Evolutionary conservation across 345 rosid species (phyloP).

Genomic region (Dipteronia sinensis): DNA sequence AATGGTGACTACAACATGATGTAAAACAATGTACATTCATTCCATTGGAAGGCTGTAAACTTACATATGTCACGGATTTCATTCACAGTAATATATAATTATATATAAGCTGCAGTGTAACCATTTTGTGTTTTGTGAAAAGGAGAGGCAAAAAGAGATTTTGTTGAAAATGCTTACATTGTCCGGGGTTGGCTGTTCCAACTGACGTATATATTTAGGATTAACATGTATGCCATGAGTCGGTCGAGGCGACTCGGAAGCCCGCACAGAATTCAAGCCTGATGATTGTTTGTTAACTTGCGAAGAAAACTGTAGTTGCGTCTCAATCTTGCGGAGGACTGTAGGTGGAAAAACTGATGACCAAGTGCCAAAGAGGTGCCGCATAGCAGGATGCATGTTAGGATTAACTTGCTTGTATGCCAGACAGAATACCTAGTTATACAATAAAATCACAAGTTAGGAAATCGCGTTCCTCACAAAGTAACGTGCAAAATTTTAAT

Average conservation of each 20-base stretch:
- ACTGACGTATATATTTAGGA: constrained; percentile 86
- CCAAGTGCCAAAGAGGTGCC: constrained; percentile 97
- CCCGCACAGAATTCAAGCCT: constrained; percentile 43
- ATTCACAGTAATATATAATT: not conserved
- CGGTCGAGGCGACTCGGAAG: constrained; percentile 79
- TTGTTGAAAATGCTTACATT: constrained; percentile 56
- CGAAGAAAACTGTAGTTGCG: constrained; percentile 62
- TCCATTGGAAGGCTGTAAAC: constrained; percentile 5
- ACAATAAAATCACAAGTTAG: constrained; percentile 13
- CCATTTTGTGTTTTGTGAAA: not conserved
- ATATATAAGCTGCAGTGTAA: not conserved
- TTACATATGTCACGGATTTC: not conserved
- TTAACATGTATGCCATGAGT: constrained; percentile 95
- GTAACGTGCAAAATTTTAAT: not conserved
- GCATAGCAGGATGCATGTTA: constrained; percentile 70
- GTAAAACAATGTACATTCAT: not conserved
- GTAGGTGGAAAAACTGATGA: constrained; percentile 73
- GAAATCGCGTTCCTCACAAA: not conserved
- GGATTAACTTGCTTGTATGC: constrained; percentile 87
- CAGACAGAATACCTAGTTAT: constrained; percentile 70
- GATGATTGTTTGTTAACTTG: constrained; percentile 53
- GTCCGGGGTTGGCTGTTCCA: constrained; percentile 66
- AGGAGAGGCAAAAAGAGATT: not conserved
- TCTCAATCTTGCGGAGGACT: constrained; percentile 72
- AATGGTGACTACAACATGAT: not conserved